Evolutionary conservation across 2,329 filamentous ascomycete genomes (phyloP).

Genomic region (Fusarium albidum): DNA sequence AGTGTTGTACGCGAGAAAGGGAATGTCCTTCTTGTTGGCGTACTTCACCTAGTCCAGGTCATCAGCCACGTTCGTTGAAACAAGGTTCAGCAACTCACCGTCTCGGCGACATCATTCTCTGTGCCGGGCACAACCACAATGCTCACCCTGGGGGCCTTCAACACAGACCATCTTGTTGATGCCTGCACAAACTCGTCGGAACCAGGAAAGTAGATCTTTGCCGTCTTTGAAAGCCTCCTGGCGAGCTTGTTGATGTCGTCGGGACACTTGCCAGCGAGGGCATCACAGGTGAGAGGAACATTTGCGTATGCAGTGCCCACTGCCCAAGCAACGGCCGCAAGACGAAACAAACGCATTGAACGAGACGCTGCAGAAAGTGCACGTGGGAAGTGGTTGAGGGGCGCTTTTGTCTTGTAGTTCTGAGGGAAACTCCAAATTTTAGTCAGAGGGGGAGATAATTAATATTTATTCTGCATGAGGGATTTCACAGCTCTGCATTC

Average conservation of each 20-base stretch:
- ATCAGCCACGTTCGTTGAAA: neutral
- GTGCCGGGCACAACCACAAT: slow-evolving; percentile 56
- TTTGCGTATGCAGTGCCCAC: slow-evolving; percentile 31
- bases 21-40: slow-evolving; percentile 54
- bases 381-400: neutral
- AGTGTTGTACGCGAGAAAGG: slow-evolving; percentile 62
- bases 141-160: slow-evolving; percentile 52
- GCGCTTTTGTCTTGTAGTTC: no score
- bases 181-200: slow-evolving; percentile 49
- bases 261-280: slow-evolving; percentile 29
- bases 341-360: slow-evolving; percentile 25
- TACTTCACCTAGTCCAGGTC: slow-evolving; percentile 44
- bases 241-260: slow-evolving; percentile 36
- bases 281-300: slow-evolving; percentile 17
- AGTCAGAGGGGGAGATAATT: neutral
- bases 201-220: slow-evolving; percentile 53
- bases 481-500: no score
- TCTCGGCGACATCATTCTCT: slow-evolving; percentile 58
- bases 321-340: slow-evolving; percentile 41
- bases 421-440: no score
- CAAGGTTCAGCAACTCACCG: slow-evolving; percentile 43
- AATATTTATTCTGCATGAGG: slow-evolving; percentile 27
- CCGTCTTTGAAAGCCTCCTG: slow-evolving; percentile 46
- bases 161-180: slow-evolving; percentile 55
- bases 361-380: neutral